These are phyloP conservation scores for Fusarium oxysporum DNA, from an alignment of 2,329 filamentous ascomycete genomes.

Conservation along the genomic window DNA sequence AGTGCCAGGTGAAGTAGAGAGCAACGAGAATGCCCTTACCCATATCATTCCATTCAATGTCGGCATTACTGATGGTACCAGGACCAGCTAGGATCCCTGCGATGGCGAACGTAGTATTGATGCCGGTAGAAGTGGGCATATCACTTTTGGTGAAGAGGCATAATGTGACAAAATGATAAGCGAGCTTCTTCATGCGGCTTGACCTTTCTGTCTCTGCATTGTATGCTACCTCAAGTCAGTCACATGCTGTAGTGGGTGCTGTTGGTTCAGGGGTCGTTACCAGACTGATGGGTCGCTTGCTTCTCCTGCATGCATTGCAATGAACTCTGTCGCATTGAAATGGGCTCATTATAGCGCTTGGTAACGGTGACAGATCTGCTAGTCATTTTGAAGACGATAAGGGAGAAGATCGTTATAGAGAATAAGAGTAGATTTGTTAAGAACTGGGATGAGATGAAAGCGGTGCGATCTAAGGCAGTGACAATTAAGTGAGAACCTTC, in stretches of 20 bases:
- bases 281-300: slow-evolving; percentile 19
- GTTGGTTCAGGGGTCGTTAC: slow-evolving; percentile 26
- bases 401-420: neutral
- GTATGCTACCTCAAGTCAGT: slow-evolving; percentile 24
- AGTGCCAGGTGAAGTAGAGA: slow-evolving; percentile 38
- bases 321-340: neutral
- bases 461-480: neutral
- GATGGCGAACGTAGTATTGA: slow-evolving; percentile 35
- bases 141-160: slow-evolving; percentile 39
- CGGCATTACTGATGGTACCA: slow-evolving; percentile 22
- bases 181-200: slow-evolving; percentile 13
- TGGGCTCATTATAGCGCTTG: neutral
- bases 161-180: slow-evolving; percentile 30
- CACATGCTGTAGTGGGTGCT: slow-evolving; percentile 2
- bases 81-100: slow-evolving; percentile 32
- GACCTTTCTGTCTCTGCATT: slow-evolving; percentile 3
- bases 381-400: neutral
- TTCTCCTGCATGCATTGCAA: neutral
- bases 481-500: neutral
- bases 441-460: neutral
- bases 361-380: slow-evolving; percentile 19
- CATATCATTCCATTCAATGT: slow-evolving; percentile 24
- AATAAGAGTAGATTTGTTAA: neutral
- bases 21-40: slow-evolving; percentile 34
- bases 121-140: slow-evolving; percentile 34